These are phyloP conservation scores for Leccinum fallax DNA, from an alignment of 1,284 basidiomycete species.

Conservation along the genomic window DNA sequence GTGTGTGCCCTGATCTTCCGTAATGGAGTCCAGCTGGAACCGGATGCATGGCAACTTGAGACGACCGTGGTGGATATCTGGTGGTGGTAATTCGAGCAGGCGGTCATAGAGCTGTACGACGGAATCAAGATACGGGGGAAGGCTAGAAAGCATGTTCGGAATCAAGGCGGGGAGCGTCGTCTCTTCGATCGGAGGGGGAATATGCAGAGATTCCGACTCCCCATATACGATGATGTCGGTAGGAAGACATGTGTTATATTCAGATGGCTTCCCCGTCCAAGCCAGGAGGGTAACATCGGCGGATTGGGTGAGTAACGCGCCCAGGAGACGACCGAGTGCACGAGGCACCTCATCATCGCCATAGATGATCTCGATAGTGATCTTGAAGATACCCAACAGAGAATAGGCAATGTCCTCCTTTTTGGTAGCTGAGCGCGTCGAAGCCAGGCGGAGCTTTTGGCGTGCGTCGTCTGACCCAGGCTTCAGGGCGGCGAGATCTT, in stretches of 20 bases:
- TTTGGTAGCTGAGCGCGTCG: constrained; percentile 18
- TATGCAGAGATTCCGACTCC: constrained; percentile 5
- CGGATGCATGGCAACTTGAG: constrained; percentile 19
- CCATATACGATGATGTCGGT: constrained; percentile 21
- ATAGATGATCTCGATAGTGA: constrained; percentile 20
- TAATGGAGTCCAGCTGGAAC: constrained; percentile 16
- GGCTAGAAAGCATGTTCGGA: not conserved
- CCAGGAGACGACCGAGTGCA: constrained; percentile 23
- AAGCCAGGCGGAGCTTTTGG: constrained; percentile 25
- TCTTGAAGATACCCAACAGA: constrained; percentile 24
- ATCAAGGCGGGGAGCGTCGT: constrained; percentile 13
- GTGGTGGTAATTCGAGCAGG: constrained; percentile 15
- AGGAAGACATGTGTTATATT: constrained; percentile 27
- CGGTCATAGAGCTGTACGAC: constrained; percentile 20
- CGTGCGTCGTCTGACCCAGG: constrained; percentile 23
- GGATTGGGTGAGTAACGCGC: constrained; percentile 22
- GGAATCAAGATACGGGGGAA: constrained; percentile 5
- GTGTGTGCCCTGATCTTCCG: not conserved
- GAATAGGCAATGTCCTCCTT: constrained; percentile 27
- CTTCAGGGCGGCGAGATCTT: constrained; percentile 13
- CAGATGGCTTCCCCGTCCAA: constrained; percentile 24
- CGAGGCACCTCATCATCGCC: constrained; percentile 22
- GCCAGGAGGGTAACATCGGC: constrained; percentile 17
- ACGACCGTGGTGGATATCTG: constrained; percentile 19
- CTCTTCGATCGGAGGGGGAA: constrained; percentile 13